Evolutionary conservation across 805 yeast genomes (phyloP).

Genomic region (Zygotorulaspora florentina): DNA sequence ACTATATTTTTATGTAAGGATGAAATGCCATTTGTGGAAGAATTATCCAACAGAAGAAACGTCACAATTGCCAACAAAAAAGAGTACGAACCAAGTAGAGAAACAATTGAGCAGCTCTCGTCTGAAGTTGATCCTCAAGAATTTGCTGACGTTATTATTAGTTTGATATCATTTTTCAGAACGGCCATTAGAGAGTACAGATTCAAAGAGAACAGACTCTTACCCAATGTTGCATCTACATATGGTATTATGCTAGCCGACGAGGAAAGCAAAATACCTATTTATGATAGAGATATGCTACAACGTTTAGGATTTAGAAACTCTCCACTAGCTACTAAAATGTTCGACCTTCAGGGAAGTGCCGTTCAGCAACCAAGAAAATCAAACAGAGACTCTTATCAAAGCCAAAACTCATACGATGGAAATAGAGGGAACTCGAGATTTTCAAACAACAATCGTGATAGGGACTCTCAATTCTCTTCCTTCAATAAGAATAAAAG

Average conservation of each 20-base stretch:
- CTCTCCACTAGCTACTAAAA: conserved; percentile 19
- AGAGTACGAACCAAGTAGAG: conserved; percentile 39
- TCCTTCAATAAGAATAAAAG: conserved; percentile 3
- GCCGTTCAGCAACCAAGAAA: not conserved
- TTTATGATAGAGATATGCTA: conserved; percentile 16
- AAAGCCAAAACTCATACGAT: conserved; percentile 1
- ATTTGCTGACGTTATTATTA: conserved; percentile 32
- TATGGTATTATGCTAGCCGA: conserved; percentile 26
- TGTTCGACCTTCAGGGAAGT: conserved; percentile 21
- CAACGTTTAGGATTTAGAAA: conserved; percentile 26
- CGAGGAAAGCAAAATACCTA: conserved; percentile 21
- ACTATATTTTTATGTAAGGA: conserved; percentile 50
- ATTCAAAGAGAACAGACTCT: conserved; percentile 24
- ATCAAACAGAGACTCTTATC: not conserved
- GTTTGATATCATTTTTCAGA: conserved; percentile 38
- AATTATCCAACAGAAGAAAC: conserved; percentile 47
- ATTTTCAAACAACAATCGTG: not conserved
- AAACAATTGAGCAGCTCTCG: conserved; percentile 28
- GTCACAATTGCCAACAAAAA: conserved; percentile 48
- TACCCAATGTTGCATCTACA: conserved; percentile 23
- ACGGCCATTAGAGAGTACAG: conserved; percentile 34
- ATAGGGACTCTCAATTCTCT: conserved; percentile 3
- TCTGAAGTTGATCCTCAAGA: conserved; percentile 23
- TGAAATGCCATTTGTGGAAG: conserved; percentile 54
- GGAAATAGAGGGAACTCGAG: conserved; percentile 5